Evolutionary conservation across 1,284 basidiomycete genomes (phyloP).

Genomic region (Phenoliferia sp.): DNA sequence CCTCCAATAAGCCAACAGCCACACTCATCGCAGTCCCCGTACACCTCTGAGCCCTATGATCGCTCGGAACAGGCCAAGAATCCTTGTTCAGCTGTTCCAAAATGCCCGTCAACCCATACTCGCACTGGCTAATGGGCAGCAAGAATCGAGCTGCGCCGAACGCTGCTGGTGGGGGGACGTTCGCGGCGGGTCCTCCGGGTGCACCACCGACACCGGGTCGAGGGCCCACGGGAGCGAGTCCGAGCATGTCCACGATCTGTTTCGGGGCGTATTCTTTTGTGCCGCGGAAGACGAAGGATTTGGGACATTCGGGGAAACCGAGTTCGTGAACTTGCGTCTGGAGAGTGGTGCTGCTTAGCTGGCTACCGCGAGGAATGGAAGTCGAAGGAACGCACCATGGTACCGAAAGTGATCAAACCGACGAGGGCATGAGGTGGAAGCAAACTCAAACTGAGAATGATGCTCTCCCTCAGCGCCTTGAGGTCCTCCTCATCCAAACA

Average conservation of each 20-base stretch:
- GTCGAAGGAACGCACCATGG: conserved; percentile 69
- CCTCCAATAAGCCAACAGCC: conserved; percentile 87
- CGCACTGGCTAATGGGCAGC: conserved; percentile 86
- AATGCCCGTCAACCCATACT: conserved; percentile 93
- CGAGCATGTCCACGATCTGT: conserved; percentile 98
- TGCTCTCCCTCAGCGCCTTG: conserved; percentile 90
- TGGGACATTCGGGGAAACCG: conserved; percentile 91
- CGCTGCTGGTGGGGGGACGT: conserved; percentile 59
- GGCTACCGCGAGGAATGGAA: no score
- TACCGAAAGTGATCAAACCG: conserved; percentile 91
- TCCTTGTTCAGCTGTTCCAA: conserved; percentile 85
- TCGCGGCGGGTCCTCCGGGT: conserved; percentile 54
- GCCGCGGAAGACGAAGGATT: conserved; percentile 98
- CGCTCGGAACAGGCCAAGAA: conserved; percentile 95
- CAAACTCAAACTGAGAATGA: conserved; percentile 87
- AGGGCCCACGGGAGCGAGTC: conserved; percentile 69
- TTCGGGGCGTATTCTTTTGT: conserved; percentile 98
- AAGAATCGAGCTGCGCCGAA: conserved; percentile 93
- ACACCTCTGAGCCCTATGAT: conserved; percentile 91
- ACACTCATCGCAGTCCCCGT: conserved; percentile 93
- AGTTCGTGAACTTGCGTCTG: conserved; percentile 98
- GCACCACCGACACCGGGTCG: conserved; percentile 43
- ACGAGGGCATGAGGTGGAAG: conserved; percentile 94
- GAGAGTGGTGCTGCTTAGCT: no score
- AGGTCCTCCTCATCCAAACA: conserved; percentile 88